Percentiles rank a stretch among this genome's conserved stretches.
Evolutionary conservation across 179 eudicot genomes (phyloP).

Genomic region (Camellia oleifera): DNA sequence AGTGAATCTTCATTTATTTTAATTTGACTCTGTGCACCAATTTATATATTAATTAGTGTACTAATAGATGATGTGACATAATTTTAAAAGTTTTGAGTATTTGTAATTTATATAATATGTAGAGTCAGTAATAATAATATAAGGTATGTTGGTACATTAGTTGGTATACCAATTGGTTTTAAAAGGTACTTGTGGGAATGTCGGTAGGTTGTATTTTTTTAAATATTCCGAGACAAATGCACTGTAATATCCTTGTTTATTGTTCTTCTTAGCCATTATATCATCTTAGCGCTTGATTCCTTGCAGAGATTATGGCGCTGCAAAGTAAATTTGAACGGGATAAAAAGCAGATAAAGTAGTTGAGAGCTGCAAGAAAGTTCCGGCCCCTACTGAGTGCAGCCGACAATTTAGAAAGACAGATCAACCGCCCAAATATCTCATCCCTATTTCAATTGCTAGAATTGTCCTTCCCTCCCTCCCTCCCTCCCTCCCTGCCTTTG

Average conservation of each 20-base stretch:
- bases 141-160: no score
- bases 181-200: no score
- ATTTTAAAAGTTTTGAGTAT: no score
- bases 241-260: not conserved
- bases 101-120: no score
- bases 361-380: conserved; percentile 46
- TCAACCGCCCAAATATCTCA: not conserved
- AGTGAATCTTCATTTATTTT: not conserved
- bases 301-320: conserved; percentile 76
- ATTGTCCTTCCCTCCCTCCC: not conserved
- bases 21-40: no score
- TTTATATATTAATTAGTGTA: no score
- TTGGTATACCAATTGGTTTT: no score
- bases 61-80: no score
- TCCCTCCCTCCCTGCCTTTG: not conserved
- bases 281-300: not conserved
- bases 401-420: not conserved
- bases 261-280: not conserved
- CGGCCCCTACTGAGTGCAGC: conserved; percentile 31
- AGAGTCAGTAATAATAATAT: no score
- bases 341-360: conserved; percentile 59
- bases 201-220: no score
- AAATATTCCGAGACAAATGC: not conserved
- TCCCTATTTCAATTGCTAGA: not conserved
- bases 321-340: conserved; percentile 87